phyloP scores from a whole-genome alignment of 2,329 filamentous ascomycete genomes.

The Cercospora zeae-maydis region DNA sequence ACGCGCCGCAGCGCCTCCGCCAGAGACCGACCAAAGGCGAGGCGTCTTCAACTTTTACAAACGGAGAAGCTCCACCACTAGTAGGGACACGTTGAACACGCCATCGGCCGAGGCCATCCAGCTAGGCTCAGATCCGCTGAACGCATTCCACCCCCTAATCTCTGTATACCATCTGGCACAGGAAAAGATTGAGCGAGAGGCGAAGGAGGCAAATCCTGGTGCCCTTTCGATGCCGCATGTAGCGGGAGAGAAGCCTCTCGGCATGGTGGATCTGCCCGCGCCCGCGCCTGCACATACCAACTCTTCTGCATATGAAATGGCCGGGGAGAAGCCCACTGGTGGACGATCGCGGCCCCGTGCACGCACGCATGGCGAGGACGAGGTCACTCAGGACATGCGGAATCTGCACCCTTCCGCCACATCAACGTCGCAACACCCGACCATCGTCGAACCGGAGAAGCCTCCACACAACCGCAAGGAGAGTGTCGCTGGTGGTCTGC shows the following conservation, averaged over 20 bases:
- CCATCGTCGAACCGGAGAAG: constrained; percentile 44
- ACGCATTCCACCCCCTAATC: constrained; percentile 86
- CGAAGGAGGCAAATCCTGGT: constrained; percentile 56
- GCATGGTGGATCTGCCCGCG: constrained; percentile 70
- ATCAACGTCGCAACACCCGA: constrained; percentile 38
- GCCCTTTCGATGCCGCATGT: constrained; percentile 55
- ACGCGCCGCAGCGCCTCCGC: constrained; percentile 57
- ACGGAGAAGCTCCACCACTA: constrained; percentile 80
- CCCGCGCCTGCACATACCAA: constrained; percentile 91
- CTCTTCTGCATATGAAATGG: constrained; percentile 76
- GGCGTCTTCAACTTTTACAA: constrained; percentile 98
- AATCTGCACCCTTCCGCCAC: constrained; percentile 59
- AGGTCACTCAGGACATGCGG: constrained; percentile 70
- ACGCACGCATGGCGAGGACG: constrained; percentile 91
- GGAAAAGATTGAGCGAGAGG: constrained; percentile 85
- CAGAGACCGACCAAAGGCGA: constrained; percentile 78
- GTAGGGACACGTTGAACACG: constrained; percentile 77
- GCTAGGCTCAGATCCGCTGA: constrained; percentile 79
- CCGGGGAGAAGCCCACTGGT: constrained; percentile 81
- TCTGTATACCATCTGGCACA: constrained; percentile 96
- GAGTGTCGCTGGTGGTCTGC: constrained; percentile 75
- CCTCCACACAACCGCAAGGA: constrained; percentile 66
- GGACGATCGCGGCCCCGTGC: constrained; percentile 79
- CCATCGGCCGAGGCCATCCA: constrained; percentile 84
- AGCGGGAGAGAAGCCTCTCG: constrained; percentile 55